Evolutionary conservation across 73 alveolate genomes (phyloP), one percentile per base, ranked within the genome.

Genomic region (Strombidium stylifer): DNA sequence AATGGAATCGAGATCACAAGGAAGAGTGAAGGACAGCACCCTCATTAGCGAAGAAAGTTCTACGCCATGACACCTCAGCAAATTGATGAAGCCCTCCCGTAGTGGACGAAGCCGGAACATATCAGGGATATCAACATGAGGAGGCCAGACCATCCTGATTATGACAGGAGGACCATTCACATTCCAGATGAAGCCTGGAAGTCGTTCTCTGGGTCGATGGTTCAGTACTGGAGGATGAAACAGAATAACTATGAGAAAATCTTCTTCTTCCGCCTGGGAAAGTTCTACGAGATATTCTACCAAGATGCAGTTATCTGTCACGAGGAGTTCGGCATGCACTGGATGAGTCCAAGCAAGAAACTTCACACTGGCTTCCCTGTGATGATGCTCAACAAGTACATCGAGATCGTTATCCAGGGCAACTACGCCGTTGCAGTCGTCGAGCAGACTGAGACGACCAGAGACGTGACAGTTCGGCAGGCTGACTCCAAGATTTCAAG

Each of bases 401-500:
- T 89, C 20, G 87, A 57, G 66, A 84, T 58, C 48, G 55, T 93
- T 41, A 90, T 90, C 20, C 62, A 79, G 11, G 78, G 76, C 0
- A 97, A 97, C 21, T 84, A 70, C 67, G 90, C 86, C 44, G 96
- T 89, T 16, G 97, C 93, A 18, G 97, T 93, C 32, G 89, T 93
- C 2, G 98, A 93, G 58, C 94, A 93, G 52, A 89, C 91, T n/a
- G 98, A 93, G 62, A 92, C 97, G 0, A 93, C 92, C 5, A 84
- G 74, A 26, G 83, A 85, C 70, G 54, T 77, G 60, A 86, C 86
- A 52, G 87, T 64, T 46, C 69, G 98, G 57, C 51, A 26, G 24
- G 53, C 21, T 11, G 67, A 23, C 0, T 23, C 21, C 46, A 40
- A n/a, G n/a, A n/a, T n/a, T n/a, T n/a, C n/a, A n/a, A n/a, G n/a